Conservation (phyloP, 2,329 filamentous ascomycete species). For the Trichoderma koningii region DNA sequence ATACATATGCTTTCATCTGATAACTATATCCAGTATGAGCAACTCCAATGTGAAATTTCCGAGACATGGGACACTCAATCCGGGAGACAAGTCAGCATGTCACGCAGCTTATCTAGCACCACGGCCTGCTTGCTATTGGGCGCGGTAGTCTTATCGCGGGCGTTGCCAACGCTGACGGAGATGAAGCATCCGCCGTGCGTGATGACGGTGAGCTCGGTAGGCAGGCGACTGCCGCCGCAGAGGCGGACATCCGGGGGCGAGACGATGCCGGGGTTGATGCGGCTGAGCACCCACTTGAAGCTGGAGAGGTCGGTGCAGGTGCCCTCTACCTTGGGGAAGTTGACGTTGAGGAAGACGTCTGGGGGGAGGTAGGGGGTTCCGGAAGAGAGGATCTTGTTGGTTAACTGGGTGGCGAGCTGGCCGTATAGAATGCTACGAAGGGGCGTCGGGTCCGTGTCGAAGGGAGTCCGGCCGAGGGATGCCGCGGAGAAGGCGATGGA, state of each 20-base stretch:
- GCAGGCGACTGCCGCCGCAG: conserved; percentile 58
- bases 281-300: conserved; percentile 65
- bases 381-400: conserved; percentile 54
- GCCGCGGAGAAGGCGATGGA: conserved; percentile 68
- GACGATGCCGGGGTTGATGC: conserved; percentile 60
- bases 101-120: conserved; percentile 39
- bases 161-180: conserved; percentile 64
- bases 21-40: no score
- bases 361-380: conserved; percentile 65
- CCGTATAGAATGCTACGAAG: conserved; percentile 62
- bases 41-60: not conserved
- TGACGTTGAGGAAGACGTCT: conserved; percentile 67
- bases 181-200: conserved; percentile 58
- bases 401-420: conserved; percentile 61
- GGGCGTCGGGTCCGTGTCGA: conserved; percentile 56
- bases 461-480: conserved; percentile 53
- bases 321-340: conserved; percentile 59
- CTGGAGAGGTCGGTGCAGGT: conserved; percentile 54
- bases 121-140: conserved; percentile 37
- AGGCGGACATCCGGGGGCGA: conserved; percentile 57
- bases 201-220: conserved; percentile 59
- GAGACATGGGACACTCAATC: not conserved
- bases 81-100: conserved; percentile 37
- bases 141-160: conserved; percentile 59
- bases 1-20: no score